A percentile compares a stretch with the other conserved stretches of the same genome.
These are phyloP conservation scores for Starmera quercuum DNA, from an alignment of 805 yeast genomes.

Conservation along the genomic window DNA sequence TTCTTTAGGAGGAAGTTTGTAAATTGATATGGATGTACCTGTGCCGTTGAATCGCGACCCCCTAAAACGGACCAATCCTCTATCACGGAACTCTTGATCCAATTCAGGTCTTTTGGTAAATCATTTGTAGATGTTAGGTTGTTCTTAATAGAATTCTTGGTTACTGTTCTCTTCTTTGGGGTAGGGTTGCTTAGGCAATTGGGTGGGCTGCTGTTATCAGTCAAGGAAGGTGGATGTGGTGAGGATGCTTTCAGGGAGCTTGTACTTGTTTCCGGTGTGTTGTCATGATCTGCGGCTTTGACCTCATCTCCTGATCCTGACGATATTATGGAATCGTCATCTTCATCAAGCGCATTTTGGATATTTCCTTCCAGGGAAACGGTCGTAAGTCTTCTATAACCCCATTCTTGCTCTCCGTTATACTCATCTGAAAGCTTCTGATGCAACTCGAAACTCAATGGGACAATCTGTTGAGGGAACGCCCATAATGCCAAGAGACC, in stretches of 20 bases:
- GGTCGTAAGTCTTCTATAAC: slow-evolving; percentile 82
- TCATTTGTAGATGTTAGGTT: slow-evolving; percentile 9
- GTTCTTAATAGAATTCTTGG: slow-evolving; percentile 25
- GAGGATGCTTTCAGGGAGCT: background rate
- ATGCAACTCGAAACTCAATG: slow-evolving; percentile 79
- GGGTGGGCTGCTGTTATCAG: too few species aligned
- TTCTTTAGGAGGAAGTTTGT: slow-evolving; percentile 76
- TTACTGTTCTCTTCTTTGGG: slow-evolving; percentile 25
- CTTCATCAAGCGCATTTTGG: slow-evolving; percentile 17
- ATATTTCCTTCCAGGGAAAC: slow-evolving; percentile 84
- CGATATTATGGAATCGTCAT: slow-evolving; percentile 1
- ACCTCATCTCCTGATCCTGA: slow-evolving; percentile 1
- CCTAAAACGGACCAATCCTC: slow-evolving; percentile 76
- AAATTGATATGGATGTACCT: slow-evolving; percentile 92
- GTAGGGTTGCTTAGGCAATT: slow-evolving; percentile 11
- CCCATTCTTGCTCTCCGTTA: slow-evolving; percentile 88
- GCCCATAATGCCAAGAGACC: slow-evolving; percentile 95
- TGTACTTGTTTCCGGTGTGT: background rate
- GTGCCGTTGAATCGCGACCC: slow-evolving; percentile 84
- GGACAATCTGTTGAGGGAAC: slow-evolving; percentile 90
- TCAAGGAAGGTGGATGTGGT: too few species aligned
- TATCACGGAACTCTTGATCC: slow-evolving; percentile 65
- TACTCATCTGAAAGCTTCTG: slow-evolving; percentile 71
- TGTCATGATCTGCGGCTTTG: background rate
- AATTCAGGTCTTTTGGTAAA: slow-evolving; percentile 61